Evolutionary conservation across 106 monocot species (phyloP).

Genomic region (Cymbidium sinense): DNA sequence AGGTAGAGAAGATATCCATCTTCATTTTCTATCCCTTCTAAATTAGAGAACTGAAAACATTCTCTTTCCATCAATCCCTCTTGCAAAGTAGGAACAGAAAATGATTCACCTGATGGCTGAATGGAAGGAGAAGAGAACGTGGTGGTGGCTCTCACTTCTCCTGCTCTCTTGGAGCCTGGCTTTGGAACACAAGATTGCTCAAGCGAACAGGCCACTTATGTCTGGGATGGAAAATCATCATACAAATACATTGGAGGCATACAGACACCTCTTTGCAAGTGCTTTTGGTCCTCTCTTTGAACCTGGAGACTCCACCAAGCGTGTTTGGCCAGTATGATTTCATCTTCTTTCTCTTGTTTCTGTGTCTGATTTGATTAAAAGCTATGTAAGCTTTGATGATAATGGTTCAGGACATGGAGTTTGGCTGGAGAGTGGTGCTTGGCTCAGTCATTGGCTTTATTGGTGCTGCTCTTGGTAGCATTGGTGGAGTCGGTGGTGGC

Average conservation of each 20-base stretch:
- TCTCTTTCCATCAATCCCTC: neutral
- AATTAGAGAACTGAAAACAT: neutral
- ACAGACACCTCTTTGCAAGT: constrained; percentile 1
- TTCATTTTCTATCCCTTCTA: neutral
- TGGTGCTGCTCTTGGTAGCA: constrained; percentile 47
- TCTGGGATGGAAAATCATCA: neutral
- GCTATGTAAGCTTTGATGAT: neutral
- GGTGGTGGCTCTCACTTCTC: neutral
- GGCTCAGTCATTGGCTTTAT: constrained; percentile 39
- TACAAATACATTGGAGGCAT: neutral
- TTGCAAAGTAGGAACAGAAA: neutral
- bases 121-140: constrained; percentile 5
- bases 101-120: constrained; percentile 2
- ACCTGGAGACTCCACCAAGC: constrained; percentile 18
- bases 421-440: constrained; percentile 41
- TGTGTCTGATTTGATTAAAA: neutral
- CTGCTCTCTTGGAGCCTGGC: constrained; percentile 10
- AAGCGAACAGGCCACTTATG: constrained; percentile 19
- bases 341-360: no score
- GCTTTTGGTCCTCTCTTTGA: constrained; percentile 18
- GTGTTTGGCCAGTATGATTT: constrained; percentile 37
- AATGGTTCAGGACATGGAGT: constrained; percentile 33
- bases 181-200: constrained; percentile 2
- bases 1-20: neutral
- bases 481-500: constrained; percentile 50